Evolutionary conservation across 176 grass and related monocot genomes (phyloP).

Genomic region (Phoenix roebelenii): DNA sequence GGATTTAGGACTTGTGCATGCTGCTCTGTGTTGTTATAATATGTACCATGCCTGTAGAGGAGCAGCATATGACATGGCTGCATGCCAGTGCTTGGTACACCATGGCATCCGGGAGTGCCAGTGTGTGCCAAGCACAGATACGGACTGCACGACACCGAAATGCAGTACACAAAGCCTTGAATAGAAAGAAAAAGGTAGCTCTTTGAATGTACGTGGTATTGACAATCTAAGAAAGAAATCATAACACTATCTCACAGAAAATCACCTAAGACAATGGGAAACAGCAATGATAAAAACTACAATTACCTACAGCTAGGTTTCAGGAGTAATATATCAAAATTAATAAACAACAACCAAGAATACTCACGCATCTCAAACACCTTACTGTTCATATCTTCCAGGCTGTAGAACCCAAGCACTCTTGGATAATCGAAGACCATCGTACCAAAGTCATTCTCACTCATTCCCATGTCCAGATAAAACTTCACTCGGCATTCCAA

Average conservation of each 20-base stretch:
- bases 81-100: too few species aligned
- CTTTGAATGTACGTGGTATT: neutral
- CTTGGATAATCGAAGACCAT: slow-evolving; percentile 96
- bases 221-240: neutral
- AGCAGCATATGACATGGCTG: too few species aligned
- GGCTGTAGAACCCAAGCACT: slow-evolving; percentile 65
- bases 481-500: slow-evolving; percentile 54
- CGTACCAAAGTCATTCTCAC: slow-evolving; percentile 76
- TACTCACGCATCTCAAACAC: slow-evolving; percentile 42
- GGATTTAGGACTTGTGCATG: too few species aligned
- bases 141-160: too few species aligned
- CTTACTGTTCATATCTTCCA: slow-evolving; percentile 96
- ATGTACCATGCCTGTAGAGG: too few species aligned
- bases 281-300: too few species aligned
- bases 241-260: too few species aligned
- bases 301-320: too few species aligned
- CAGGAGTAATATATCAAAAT: neutral
- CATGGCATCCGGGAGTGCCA: too few species aligned
- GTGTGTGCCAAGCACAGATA: too few species aligned
- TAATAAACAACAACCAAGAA: slow-evolving; percentile 18
- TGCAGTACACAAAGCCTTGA: neutral
- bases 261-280: too few species aligned
- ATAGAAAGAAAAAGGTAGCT: neutral
- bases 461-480: slow-evolving; percentile 78
- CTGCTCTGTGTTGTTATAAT: too few species aligned